A percentile compares a stretch with the other conserved stretches of the same genome.
phyloP scores from a whole-genome alignment of 805 yeast species.

The Pichia nanzhaoensis region DNA sequence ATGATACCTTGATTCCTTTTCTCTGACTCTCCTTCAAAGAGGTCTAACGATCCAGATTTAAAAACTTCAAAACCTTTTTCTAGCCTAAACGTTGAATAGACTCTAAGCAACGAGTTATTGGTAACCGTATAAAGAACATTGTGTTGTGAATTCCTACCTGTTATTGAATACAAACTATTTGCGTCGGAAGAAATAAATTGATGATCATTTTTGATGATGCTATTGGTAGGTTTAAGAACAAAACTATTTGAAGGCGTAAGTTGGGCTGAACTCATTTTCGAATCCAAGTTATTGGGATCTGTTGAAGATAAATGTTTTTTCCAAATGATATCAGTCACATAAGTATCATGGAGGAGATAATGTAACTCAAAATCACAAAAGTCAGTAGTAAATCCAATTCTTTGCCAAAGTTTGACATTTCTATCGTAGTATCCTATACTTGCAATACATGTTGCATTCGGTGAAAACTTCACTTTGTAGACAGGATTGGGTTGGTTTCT shows the following conservation, averaged over 20 bases:
- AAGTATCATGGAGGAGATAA: constrained; percentile 58
- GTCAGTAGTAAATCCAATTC: constrained; percentile 61
- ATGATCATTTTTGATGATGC: constrained; percentile 22
- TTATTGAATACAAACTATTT: constrained; percentile 5
- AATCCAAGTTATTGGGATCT: constrained; percentile 8
- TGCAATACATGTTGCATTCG: constrained; percentile 63
- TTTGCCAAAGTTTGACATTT: constrained; percentile 70
- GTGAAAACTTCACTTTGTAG: constrained; percentile 49
- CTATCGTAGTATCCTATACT: constrained; percentile 56
- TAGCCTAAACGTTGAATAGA: constrained; percentile 63
- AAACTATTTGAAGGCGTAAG: constrained; percentile 13
- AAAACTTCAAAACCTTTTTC: constrained; percentile 52
- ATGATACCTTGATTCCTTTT: constrained; percentile 12
- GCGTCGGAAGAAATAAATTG: constrained; percentile 3
- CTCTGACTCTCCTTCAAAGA: constrained; percentile 17
- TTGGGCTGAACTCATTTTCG: background rate
- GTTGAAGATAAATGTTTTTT: constrained; percentile 21
- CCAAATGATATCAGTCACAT: constrained; percentile 57
- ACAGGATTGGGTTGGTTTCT: constrained; percentile 57
- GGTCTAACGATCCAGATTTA: constrained; percentile 46
- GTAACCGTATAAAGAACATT: constrained; percentile 61
- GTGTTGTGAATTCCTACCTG: constrained; percentile 19
- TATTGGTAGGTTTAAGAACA: constrained; percentile 24
- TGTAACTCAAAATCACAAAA: constrained; percentile 61
- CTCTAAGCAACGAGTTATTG: constrained; percentile 49